Evolutionary conservation across 2,329 filamentous ascomycete genomes (phyloP), one percentile per base, ranked within the genome.

Genomic region (Sordariomycetes sp.): DNA sequence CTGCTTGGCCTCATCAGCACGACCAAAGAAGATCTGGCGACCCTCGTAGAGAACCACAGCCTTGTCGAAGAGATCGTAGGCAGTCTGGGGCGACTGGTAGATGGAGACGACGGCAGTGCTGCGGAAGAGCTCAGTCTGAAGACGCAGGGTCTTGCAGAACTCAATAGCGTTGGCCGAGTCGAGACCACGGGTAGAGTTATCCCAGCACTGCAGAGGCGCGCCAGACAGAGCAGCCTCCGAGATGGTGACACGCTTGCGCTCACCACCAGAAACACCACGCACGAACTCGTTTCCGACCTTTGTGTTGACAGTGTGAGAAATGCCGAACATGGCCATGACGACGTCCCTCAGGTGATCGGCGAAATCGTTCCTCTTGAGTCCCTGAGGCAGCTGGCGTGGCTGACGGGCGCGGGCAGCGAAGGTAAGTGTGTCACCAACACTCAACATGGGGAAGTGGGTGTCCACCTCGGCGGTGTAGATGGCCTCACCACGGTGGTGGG

Each of bases 381-480:
- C 77, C 7, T 67, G 61, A 5, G 79, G 79, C 3, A 79, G 66
- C 21, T 70, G 47, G 27, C 72, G 70, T 3, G 81, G 79, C 32
- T 79, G 72, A 36, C 81, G 70, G 6, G 83, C 81, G 14, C 74
- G 66, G 4, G 84, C 82, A 14, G 84, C 84, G 41, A 90, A 90
- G 35, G 75, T 79, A 30, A 90, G 67, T 2, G 85, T 92, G 47
- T 90, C 81, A 33, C 82, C 82, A 28, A 90, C 84, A 2, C 74
- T 79, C 46, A 92, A 59, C 59, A 79, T 73, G 10, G 83, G 82
- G 49, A 88, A 88, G 57, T 88, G 83, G 5, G 83, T 79, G 51
- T 93, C 86, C 23, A 85, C 79, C 55, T 92, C 85, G 39, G 83
- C 83, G 0, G 83, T 88, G 59, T 92, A 92, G 53, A 92, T 88